Evolutionary conservation across 2,329 filamentous ascomycete species (phyloP).

Genomic region (Cladophialophora yegresii): DNA sequence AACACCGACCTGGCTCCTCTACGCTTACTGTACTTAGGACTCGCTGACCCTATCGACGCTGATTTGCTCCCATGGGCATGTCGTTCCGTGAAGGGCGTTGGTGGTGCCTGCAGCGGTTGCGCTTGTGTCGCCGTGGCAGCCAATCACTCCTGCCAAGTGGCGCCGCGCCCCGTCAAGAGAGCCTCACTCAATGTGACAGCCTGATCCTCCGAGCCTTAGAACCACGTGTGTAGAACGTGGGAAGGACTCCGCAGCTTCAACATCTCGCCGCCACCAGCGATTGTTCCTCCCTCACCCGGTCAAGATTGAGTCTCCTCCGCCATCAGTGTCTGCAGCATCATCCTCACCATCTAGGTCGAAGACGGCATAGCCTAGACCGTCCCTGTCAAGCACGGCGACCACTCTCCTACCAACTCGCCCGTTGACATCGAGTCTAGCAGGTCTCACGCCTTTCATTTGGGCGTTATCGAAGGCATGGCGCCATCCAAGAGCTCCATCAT

Average conservation of each 20-base stretch:
- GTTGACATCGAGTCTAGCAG: slow-evolving; percentile 57
- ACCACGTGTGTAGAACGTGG: neutral
- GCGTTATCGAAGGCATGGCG: slow-evolving; percentile 51
- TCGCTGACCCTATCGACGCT: neutral
- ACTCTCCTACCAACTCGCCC: slow-evolving; percentile 56
- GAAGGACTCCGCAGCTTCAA: neutral
- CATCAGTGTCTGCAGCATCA: slow-evolving; percentile 39
- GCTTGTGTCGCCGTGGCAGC: neutral
- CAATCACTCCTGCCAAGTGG: slow-evolving; percentile 2
- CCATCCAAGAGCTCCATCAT: slow-evolving; percentile 39
- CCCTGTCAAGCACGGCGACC: slow-evolving; percentile 58
- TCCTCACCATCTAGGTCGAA: slow-evolving; percentile 54
- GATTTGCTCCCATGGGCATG: neutral
- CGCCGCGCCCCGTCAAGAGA: neutral
- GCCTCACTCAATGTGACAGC: slow-evolving; percentile 11
- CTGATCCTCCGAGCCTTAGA: slow-evolving; percentile 14
- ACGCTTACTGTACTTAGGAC: neutral
- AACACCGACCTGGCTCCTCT: neutral
- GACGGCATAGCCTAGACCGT: slow-evolving; percentile 57
- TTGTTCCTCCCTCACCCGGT: slow-evolving; percentile 14
- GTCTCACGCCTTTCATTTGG: slow-evolving; percentile 47
- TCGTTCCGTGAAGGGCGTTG: neutral
- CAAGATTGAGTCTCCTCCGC: slow-evolving; percentile 34
- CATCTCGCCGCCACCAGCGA: neutral
- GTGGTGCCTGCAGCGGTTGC: neutral